These are phyloP conservation scores for Phytophthora capsici DNA, from an alignment of 352 stramenopile species.

Conservation along the genomic window DNA sequence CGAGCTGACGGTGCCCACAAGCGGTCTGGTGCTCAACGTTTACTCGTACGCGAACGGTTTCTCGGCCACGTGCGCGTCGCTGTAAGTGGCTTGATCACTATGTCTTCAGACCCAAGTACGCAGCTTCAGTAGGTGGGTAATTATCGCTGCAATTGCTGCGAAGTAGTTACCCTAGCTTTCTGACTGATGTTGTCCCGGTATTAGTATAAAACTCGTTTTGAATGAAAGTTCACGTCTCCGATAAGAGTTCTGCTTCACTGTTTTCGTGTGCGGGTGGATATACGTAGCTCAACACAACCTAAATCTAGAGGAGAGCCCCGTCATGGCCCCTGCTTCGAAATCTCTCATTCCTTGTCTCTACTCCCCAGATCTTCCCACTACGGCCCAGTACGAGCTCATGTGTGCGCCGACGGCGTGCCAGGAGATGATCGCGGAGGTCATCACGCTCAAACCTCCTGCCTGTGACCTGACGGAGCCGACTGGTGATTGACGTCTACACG, in stretches of 20 bases:
- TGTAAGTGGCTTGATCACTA: slow-evolving; percentile 6
- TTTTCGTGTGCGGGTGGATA: no score
- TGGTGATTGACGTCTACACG: slow-evolving; percentile 33
- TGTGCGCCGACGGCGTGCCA: slow-evolving; percentile 36
- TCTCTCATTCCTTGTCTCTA: not conserved
- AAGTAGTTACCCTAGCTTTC: not conserved
- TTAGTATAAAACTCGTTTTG: not conserved
- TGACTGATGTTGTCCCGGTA: not conserved
- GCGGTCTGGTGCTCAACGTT: slow-evolving; percentile 37
- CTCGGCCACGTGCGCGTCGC: slow-evolving; percentile 20
- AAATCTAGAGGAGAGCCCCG: no score
- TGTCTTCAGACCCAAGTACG: not conserved
- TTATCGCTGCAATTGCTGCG: not conserved
- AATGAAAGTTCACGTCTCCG: slow-evolving; percentile 1
- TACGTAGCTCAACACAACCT: no score
- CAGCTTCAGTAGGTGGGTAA: not conserved
- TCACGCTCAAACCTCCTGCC: slow-evolving; percentile 29
- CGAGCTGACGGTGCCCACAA: slow-evolving; percentile 37
- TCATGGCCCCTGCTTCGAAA: not conserved
- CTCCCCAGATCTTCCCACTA: slow-evolving; percentile 7
- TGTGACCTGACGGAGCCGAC: slow-evolving; percentile 37
- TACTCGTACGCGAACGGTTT: slow-evolving; percentile 38
- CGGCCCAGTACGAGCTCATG: slow-evolving; percentile 35
- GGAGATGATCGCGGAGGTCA: slow-evolving; percentile 24
- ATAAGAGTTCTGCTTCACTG: not conserved